These are phyloP conservation scores for Carpinus fangiana DNA, from an alignment of 306 rosid species.

Conservation along the genomic window DNA sequence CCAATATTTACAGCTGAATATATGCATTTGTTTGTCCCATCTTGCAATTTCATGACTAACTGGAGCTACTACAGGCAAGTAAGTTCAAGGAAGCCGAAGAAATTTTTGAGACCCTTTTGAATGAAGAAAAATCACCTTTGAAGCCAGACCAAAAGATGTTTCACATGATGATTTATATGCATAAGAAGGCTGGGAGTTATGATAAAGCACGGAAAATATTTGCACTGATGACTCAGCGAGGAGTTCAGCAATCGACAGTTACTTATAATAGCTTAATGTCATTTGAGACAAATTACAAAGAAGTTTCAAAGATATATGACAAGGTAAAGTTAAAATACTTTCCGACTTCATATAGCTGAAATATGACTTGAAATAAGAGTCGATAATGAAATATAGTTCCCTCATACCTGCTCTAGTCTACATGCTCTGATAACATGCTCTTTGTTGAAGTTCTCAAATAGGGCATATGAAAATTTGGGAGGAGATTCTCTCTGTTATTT, in stretches of 20 bases:
- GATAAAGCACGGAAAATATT: conserved; percentile 84
- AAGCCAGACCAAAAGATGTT: conserved; percentile 93
- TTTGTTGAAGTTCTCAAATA: background rate
- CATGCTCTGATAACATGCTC: background rate
- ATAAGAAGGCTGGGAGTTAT: conserved; percentile 82
- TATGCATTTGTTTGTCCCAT: conserved; percentile 26
- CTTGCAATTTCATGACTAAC: conserved; percentile 24
- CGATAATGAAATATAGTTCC: background rate
- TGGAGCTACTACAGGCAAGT: conserved; percentile 54
- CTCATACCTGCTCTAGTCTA: background rate
- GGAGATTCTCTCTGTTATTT: background rate
- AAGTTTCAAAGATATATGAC: conserved; percentile 83
- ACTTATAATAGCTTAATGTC: conserved; percentile 96
- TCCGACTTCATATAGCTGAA: conserved; percentile 8
- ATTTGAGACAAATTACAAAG: conserved; percentile 84
- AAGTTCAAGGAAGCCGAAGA: conserved; percentile 90
- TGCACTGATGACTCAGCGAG: conserved; percentile 70
- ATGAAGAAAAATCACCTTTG: conserved; percentile 61
- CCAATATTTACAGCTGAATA: background rate
- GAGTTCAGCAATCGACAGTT: conserved; percentile 71
- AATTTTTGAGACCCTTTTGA: conserved; percentile 61
- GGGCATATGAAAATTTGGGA: background rate
- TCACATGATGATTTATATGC: conserved; percentile 95
- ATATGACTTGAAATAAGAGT: background rate
- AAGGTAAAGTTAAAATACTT: conserved; percentile 56